These are phyloP conservation scores for Umbilicaria muhlenbergii DNA, from an alignment of 495 filamentous ascomycete species.

Conservation along the genomic window DNA sequence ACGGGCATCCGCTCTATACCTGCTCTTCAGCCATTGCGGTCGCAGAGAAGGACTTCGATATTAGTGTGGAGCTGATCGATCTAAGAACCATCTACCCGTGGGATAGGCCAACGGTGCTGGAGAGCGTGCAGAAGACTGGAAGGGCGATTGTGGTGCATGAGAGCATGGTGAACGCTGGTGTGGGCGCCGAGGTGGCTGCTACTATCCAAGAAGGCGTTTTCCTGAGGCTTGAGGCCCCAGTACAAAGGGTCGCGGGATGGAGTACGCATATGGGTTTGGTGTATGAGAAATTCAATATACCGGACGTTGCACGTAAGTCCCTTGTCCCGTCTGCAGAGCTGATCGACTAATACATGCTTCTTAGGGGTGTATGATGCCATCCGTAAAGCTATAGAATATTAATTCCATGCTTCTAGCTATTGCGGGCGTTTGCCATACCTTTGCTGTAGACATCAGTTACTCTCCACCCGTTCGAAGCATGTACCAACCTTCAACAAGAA, in stretches of 20 bases:
- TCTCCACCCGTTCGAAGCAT: no score
- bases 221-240: slow-evolving; percentile 77
- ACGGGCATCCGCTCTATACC: slow-evolving; percentile 83
- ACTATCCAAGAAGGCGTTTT: slow-evolving; percentile 87
- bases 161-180: slow-evolving; percentile 85
- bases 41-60: slow-evolving; percentile 66
- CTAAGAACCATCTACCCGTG: slow-evolving; percentile 86
- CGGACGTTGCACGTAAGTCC: slow-evolving; percentile 78
- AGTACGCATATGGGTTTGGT: slow-evolving; percentile 69
- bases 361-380: slow-evolving; percentile 52
- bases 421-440: no score
- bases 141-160: slow-evolving; percentile 89
- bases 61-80: slow-evolving; percentile 80
- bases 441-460: no score
- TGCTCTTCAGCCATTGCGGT: slow-evolving; percentile 67
- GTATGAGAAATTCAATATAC: slow-evolving; percentile 78
- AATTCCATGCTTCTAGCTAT: no score
- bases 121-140: slow-evolving; percentile 82
- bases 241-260: slow-evolving; percentile 83
- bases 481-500: no score
- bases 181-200: slow-evolving; percentile 86
- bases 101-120: slow-evolving; percentile 71
- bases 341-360: background rate
- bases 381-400: slow-evolving; percentile 39
- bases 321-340: background rate